phyloP scores from a whole-genome alignment of 2,329 filamentous ascomycete species.

The Fusarium sp. region DNA sequence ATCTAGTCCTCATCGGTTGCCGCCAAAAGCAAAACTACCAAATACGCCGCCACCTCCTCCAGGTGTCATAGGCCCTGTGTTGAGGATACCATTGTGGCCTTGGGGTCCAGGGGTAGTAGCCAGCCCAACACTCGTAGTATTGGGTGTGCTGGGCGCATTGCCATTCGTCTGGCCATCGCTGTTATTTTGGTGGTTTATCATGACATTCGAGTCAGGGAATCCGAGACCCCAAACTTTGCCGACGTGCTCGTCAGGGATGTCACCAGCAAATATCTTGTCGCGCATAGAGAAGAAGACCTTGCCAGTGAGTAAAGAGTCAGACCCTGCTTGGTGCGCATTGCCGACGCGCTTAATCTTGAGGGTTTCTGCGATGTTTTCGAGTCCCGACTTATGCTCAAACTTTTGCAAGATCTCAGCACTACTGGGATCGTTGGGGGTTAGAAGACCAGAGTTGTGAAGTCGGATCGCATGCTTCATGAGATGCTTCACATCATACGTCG shows the following conservation, averaged over 20 bases:
- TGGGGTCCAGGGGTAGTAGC: conserved; percentile 62
- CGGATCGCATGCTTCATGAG: conserved; percentile 90
- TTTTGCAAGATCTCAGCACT: conserved; percentile 82
- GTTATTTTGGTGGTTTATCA: conserved; percentile 51
- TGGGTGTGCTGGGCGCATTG: conserved; percentile 71
- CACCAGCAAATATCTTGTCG: conserved; percentile 85
- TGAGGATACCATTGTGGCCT: conserved; percentile 62
- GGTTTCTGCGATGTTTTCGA: conserved; percentile 94
- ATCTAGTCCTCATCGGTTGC: conserved; percentile 49
- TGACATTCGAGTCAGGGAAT: conserved; percentile 70
- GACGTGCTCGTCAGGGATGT: conserved; percentile 82
- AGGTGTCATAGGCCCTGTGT: conserved; percentile 80
- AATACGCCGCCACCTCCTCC: conserved; percentile 80
- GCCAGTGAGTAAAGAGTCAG: conserved; percentile 91
- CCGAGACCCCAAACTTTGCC: conserved; percentile 96
- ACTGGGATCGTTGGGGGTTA: conserved; percentile 71
- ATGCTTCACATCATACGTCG: conserved; percentile 95
- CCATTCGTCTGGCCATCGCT: conserved; percentile 51
- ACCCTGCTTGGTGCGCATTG: conserved; percentile 90
- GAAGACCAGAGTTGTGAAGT: conserved; percentile 71
- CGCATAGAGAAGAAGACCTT: conserved; percentile 95
- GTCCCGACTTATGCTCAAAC: conserved; percentile 88
- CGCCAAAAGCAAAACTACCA: conserved; percentile 73
- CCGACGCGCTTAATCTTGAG: conserved; percentile 91
- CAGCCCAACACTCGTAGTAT: conserved; percentile 68